Evolutionary conservation across 805 yeast genomes (phyloP).

Genomic region (Vanderwaltozyma tropicalis): DNA sequence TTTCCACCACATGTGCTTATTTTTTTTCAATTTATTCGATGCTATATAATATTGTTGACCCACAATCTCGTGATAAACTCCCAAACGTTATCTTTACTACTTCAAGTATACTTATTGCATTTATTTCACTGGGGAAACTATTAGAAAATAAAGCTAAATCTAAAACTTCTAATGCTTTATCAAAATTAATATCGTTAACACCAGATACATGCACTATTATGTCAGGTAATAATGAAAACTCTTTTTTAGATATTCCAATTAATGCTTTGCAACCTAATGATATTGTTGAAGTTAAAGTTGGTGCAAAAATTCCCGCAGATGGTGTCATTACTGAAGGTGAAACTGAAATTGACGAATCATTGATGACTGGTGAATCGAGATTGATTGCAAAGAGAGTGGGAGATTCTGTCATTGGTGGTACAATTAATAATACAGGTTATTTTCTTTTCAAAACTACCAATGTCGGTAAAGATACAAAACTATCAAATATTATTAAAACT

Average conservation of each 20-base stretch:
- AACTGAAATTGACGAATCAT: constrained; percentile 79
- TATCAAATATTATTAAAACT: constrained; percentile 74
- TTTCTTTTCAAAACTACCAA: constrained; percentile 56
- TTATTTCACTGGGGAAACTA: constrained; percentile 84
- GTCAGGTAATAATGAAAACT: constrained; percentile 28
- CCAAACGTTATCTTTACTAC: constrained; percentile 82
- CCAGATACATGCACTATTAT: constrained; percentile 68
- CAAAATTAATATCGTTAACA: constrained; percentile 66
- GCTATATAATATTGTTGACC: constrained; percentile 33
- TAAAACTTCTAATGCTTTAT: constrained; percentile 79
- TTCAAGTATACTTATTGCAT: constrained; percentile 69
- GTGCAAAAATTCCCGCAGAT: constrained; percentile 85
- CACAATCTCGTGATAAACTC: constrained; percentile 13
- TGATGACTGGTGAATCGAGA: constrained; percentile 83
- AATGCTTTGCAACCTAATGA: constrained; percentile 74
- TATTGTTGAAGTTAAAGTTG: constrained; percentile 69
- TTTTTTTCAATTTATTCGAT: constrained; percentile 61
- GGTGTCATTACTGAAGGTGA: constrained; percentile 70
- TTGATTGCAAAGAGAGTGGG: constrained; percentile 59
- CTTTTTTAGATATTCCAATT: constrained; percentile 42
- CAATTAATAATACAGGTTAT: constrained; percentile 71
- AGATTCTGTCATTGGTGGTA: constrained; percentile 74
- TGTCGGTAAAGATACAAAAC: constrained; percentile 76
- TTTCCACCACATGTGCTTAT: constrained; percentile 74
- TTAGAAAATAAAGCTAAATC: constrained; percentile 89